phyloP scores from a whole-genome alignment of 345 rosid genomes.

The Euphorbia pulcherrima region DNA sequence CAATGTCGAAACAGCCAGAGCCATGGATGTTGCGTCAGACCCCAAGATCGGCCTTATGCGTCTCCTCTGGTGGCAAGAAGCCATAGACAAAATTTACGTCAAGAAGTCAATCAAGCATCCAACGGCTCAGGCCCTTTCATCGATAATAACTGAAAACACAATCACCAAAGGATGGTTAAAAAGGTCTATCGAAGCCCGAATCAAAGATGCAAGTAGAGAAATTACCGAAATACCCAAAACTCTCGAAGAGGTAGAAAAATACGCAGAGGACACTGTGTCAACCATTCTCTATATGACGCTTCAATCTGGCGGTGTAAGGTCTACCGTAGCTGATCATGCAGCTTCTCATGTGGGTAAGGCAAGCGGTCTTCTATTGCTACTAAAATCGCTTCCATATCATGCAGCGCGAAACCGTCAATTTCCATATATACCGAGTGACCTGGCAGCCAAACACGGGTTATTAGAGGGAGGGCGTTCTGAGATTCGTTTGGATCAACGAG shows the following conservation, averaged over 20 bases:
- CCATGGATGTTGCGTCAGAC: conserved; percentile 92
- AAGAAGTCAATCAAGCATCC: conserved; percentile 71
- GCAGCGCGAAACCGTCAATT: conserved; percentile 65
- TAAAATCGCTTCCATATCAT: conserved; percentile 76
- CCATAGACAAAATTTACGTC: conserved; percentile 72
- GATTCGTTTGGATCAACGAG: conserved; percentile 56
- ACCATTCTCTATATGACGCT: conserved; percentile 77
- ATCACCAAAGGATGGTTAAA: conserved; percentile 79
- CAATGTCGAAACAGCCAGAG: conserved; percentile 88
- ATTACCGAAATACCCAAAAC: conserved; percentile 60
- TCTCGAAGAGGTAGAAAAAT: conserved; percentile 70
- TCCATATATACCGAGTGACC: conserved; percentile 55
- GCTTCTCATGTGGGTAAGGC: conserved; percentile 95
- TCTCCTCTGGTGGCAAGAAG: conserved; percentile 93
- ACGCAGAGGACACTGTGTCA: conserved; percentile 75
- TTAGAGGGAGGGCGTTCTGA: conserved; percentile 58
- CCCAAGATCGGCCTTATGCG: conserved; percentile 88
- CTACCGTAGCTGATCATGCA: conserved; percentile 78
- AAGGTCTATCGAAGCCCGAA: conserved; percentile 82
- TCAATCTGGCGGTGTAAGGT: conserved; percentile 77
- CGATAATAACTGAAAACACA: conserved; percentile 58
- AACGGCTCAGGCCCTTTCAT: conserved; percentile 69
- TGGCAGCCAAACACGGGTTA: conserved; percentile 71
- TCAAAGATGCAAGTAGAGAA: conserved; percentile 65
- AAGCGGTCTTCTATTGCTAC: conserved; percentile 78